phyloP scores from a whole-genome alignment of 495 filamentous ascomycete genomes.

The Aspergillus asperescens region DNA sequence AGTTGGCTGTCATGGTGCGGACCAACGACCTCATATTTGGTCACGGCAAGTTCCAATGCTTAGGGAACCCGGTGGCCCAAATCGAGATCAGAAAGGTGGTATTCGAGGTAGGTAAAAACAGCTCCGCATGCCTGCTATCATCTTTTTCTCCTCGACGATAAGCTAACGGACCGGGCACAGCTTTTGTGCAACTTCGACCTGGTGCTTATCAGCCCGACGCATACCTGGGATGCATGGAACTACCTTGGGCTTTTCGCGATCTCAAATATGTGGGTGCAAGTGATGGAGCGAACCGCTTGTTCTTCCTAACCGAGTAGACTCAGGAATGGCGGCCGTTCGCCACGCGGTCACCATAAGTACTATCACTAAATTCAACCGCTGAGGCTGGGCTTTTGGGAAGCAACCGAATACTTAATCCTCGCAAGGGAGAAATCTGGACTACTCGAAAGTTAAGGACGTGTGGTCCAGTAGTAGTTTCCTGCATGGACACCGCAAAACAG shows the following conservation, averaged over 20 bases:
- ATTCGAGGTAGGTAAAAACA: constrained; percentile 41
- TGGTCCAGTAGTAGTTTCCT: too few species aligned
- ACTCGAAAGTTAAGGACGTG: too few species aligned
- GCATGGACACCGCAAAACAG: too few species aligned
- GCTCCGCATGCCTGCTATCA: constrained; percentile 7
- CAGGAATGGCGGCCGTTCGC: too few species aligned
- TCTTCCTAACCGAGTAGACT: too few species aligned
- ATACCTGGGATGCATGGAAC: constrained; percentile 34
- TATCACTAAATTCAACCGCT: too few species aligned
- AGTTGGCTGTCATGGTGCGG: constrained; percentile 46
- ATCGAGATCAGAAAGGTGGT: constrained; percentile 50
- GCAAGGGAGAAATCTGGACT: too few species aligned
- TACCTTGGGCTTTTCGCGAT: constrained; percentile 23
- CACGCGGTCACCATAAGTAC: too few species aligned
- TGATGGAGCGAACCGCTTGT: neutral
- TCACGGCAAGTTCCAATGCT: constrained; percentile 30
- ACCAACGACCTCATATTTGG: constrained; percentile 41
- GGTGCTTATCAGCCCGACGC: constrained; percentile 42
- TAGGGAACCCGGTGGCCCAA: constrained; percentile 33
- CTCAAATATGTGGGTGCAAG: constrained; percentile 24
- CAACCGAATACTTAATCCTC: too few species aligned
- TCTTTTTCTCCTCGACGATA: constrained; percentile 9
- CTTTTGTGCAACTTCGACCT: constrained; percentile 52
- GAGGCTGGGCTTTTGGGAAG: too few species aligned
- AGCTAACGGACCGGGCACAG: constrained; percentile 22